Evolutionary conservation across 148 eudicot genomes (phyloP), one percentile per base, ranked within the genome.

Genomic region (Rhododendron griersonianum): DNA sequence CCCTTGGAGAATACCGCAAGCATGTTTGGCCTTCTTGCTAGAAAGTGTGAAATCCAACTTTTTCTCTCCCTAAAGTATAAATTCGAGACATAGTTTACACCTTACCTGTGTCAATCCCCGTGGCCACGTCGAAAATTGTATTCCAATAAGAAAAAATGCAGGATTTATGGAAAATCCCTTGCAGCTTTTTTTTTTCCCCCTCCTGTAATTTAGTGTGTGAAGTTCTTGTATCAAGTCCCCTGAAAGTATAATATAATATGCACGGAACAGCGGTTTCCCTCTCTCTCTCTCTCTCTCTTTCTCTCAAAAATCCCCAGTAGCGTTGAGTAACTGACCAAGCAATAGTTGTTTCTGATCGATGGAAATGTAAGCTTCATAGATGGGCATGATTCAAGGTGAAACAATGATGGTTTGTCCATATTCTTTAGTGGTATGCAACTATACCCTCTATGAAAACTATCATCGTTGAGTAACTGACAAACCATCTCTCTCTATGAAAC

Each of bases 1-100:
- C 93, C 15, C 87, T 91, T 10, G 90, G 90, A 84, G 93, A 89
- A 76, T 91, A 91, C 73, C 92, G 91, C 48, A 91, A 90, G 71
- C 89, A 84, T 39, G 90, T 91, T 15, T 87, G 89, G 90, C 61
- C 88, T 14, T 83, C 88, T 79, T 63, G 45, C 79, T 4, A 79
- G 41, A 61, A 69, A 33, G 83, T 50, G 4, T 86, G 80, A 61
- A 61, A 41, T n/a, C 13, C 11, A 37, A n/a, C 2, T 25, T 25
- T 80, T 30, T 23, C 2, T 77, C 28, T 10, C 51, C 15, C n/a
- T 44, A 77, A 19, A 2, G 41, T 51, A 13, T 80, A 39, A 78
- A 39, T 10, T 23, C 1, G 75, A 33, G 51, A 35, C 44, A n/a
- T 48, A 37, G 35, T 73, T 71, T 67, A 71, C 4, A 8, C 35